These are phyloP conservation scores for Pythium angustatum DNA, from an alignment of 352 stramenopile species.

Conservation along the genomic window DNA sequence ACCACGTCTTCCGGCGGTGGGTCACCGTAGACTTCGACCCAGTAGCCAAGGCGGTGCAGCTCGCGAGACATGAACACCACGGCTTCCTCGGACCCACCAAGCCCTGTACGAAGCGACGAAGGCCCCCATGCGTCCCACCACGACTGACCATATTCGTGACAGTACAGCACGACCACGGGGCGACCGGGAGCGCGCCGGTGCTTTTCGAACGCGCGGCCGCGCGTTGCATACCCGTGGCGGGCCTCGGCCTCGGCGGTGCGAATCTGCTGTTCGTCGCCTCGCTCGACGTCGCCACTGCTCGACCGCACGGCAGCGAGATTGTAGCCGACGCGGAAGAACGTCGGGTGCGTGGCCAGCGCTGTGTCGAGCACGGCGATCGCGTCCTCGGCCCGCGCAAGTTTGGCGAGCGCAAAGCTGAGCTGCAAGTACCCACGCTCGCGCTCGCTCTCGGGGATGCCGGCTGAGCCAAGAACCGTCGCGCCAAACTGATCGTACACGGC, in stretches of 20 bases:
- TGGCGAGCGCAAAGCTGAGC: slow-evolving; percentile 44
- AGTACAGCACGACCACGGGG: slow-evolving; percentile 83
- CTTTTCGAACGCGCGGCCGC: slow-evolving; percentile 36
- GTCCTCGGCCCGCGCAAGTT: slow-evolving; percentile 23
- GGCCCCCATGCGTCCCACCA: slow-evolving; percentile 91
- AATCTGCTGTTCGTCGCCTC: slow-evolving; percentile 37
- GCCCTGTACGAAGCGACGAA: slow-evolving; percentile 57
- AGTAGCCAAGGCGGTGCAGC: slow-evolving; percentile 78
- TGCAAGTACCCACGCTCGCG: slow-evolving; percentile 39
- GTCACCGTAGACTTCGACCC: slow-evolving; percentile 87
- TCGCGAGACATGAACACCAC: slow-evolving; percentile 87
- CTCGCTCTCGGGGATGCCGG: slow-evolving; percentile 15
- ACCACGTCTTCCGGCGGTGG: slow-evolving; percentile 37
- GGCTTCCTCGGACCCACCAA: slow-evolving; percentile 91
- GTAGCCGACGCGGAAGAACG: slow-evolving; percentile 45
- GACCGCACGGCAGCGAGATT: slow-evolving; percentile 54
- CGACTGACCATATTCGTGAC: slow-evolving; percentile 89
- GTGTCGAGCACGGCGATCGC: slow-evolving; percentile 42
- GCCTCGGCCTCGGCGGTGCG: slow-evolving; percentile 40
- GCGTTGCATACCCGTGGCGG: slow-evolving; percentile 29
- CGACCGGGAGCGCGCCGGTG: slow-evolving; percentile 29
- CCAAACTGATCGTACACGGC: slow-evolving; percentile 33
- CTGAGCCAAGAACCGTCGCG: slow-evolving; percentile 7
- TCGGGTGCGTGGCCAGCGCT: slow-evolving; percentile 27
- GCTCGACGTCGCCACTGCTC: slow-evolving; percentile 28